phyloP scores from a whole-genome alignment of 768 basidiomycete species.

The Podaxis sp. region DNA sequence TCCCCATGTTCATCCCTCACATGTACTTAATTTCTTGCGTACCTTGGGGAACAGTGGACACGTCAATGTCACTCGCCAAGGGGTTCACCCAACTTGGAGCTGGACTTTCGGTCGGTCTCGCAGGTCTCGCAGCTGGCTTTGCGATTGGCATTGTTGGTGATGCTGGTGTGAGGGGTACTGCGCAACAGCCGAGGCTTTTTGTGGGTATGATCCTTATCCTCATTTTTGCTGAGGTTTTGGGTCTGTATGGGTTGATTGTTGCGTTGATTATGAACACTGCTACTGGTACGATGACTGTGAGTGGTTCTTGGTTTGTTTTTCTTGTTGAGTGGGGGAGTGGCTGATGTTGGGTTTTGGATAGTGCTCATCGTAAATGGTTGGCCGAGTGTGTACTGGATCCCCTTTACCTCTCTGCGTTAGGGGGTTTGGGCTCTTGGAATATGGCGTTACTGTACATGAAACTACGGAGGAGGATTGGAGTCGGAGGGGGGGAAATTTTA shows the following conservation, averaged over 20 bases:
- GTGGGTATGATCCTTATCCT: slow-evolving; percentile 99
- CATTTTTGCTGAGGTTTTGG: slow-evolving; percentile 94
- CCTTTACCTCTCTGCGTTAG: background rate
- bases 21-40: background rate
- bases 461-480: background rate
- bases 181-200: slow-evolving; percentile 91
- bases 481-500: background rate
- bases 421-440: background rate
- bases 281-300: slow-evolving; percentile 35
- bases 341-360: background rate
- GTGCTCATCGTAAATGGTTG: slow-evolving; percentile 5
- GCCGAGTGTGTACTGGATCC: background rate
- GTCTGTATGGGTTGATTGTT: slow-evolving; percentile 92
- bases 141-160: slow-evolving; percentile 99
- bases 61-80: slow-evolving; percentile 84
- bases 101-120: slow-evolving; percentile 87
- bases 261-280: slow-evolving; percentile 94
- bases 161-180: slow-evolving; percentile 96
- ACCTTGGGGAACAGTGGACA: slow-evolving; percentile 44
- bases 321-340: too few relatives aligned
- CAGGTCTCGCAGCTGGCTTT: slow-evolving; percentile 95
- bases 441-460: background rate
- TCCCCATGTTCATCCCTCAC: background rate
- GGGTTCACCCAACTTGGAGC: slow-evolving; percentile 95
- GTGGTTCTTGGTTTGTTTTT: slow-evolving; percentile 1